These are phyloP conservation scores for Exserohilum rostratum DNA, from an alignment of 2,329 filamentous ascomycete genomes.

Conservation along the genomic window DNA sequence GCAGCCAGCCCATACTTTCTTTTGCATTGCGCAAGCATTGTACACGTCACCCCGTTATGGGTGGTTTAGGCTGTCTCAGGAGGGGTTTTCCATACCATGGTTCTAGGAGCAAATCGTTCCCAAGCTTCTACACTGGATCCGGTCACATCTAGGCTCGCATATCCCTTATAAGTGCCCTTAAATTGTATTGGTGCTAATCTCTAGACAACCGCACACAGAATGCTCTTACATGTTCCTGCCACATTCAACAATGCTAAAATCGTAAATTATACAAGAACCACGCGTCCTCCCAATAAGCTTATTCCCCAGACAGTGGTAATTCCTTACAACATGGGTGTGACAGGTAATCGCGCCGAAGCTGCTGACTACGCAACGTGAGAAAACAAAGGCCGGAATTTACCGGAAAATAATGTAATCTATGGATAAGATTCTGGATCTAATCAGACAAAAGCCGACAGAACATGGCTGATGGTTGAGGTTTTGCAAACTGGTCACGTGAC, in stretches of 20 bases:
- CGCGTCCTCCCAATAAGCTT: conserved; percentile 60
- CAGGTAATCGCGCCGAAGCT: conserved; percentile 71
- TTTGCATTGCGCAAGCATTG: background rate
- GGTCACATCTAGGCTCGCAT: background rate
- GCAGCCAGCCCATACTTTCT: too few relatives aligned
- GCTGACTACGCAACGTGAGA: conserved; percentile 53
- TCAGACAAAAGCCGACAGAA: conserved; percentile 58
- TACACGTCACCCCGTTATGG: background rate
- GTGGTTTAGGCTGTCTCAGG: background rate
- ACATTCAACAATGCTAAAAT: conserved; percentile 65
- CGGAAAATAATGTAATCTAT: conserved; percentile 58
- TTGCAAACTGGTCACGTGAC: too few relatives aligned
- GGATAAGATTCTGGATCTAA: conserved; percentile 51
- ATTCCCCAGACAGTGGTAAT: conserved; percentile 64
- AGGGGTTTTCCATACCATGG: too few relatives aligned
- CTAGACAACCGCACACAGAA: conserved; percentile 59
- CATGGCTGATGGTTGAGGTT: too few relatives aligned
- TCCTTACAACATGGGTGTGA: conserved; percentile 64
- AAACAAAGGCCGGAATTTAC: conserved; percentile 70
- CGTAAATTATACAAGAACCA: conserved; percentile 53
- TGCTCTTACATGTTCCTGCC: conserved; percentile 62
- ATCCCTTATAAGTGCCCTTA: background rate
- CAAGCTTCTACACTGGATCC: background rate
- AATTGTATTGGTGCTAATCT: background rate
- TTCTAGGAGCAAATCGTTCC: background rate